Evolutionary conservation across 208 protist species (phyloP).

Genomic region (Crithidia bombi): DNA sequence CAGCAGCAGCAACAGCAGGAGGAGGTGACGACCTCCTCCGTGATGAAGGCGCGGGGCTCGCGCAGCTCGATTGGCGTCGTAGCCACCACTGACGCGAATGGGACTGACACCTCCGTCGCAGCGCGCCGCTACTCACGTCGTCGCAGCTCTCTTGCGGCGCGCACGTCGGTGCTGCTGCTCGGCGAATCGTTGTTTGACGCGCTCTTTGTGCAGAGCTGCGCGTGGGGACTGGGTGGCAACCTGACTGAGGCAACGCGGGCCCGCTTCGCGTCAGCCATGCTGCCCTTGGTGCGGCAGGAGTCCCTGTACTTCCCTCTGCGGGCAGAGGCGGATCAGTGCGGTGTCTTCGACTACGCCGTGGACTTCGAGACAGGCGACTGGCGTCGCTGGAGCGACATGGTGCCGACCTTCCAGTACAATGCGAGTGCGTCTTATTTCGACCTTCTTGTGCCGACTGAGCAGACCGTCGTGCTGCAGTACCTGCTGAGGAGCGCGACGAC

Average conservation of each 20-base stretch:
- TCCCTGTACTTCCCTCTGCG: slow-evolving; percentile 61
- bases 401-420: slow-evolving; percentile 93
- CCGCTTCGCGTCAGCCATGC: slow-evolving; percentile 79
- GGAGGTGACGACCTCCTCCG: neutral
- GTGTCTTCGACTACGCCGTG: slow-evolving; percentile 94
- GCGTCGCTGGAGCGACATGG: slow-evolving; percentile 80
- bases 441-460: slow-evolving; percentile 95
- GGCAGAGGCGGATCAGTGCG: slow-evolving; percentile 46
- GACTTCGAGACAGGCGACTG: slow-evolving; percentile 73
- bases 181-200: slow-evolving; percentile 83
- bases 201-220: slow-evolving; percentile 93
- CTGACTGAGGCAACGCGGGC: slow-evolving; percentile 83
- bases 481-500: slow-evolving; percentile 68
- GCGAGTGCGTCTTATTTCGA: slow-evolving; percentile 90
- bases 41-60: slow-evolving; percentile 1
- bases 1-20: slow-evolving; percentile 34
- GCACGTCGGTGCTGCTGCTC: slow-evolving; percentile 46
- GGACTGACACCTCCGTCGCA: neutral
- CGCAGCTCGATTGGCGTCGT: neutral
- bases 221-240: slow-evolving; percentile 96
- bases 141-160: slow-evolving; percentile 50
- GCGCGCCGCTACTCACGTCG: slow-evolving; percentile 46
- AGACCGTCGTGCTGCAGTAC: slow-evolving; percentile 88
- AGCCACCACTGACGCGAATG: neutral
- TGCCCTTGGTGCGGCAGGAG: slow-evolving; percentile 63